A percentile compares a stretch with the other conserved stretches of the same genome.
phyloP scores from a whole-genome alignment of 352 stramenopile genomes.

The Phytophthora boehmeriae region DNA sequence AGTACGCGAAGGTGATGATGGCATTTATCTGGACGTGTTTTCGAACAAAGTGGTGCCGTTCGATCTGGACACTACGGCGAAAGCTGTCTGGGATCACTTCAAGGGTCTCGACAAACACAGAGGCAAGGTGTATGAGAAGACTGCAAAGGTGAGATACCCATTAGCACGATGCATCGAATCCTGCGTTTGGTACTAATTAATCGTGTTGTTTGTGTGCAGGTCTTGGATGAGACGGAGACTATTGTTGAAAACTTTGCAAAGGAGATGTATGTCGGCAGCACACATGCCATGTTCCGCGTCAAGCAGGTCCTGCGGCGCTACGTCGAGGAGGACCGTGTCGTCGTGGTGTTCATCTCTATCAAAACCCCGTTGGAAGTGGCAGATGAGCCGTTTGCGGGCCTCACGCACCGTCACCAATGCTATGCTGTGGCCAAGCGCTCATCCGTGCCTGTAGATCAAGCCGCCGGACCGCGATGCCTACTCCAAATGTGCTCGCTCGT shows the following conservation, averaged over 20 bases:
- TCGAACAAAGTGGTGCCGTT: conserved; percentile 52
- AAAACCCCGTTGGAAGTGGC: conserved; percentile 38
- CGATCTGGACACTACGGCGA: conserved; percentile 32
- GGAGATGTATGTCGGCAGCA: conserved; percentile 41
- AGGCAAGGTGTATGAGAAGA: conserved; percentile 40
- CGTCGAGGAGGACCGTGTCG: conserved; percentile 35
- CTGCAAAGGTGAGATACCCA: conserved; percentile 26
- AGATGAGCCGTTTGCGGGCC: conserved; percentile 34
- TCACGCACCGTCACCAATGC: conserved; percentile 39
- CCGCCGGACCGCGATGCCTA: conserved; percentile 36
- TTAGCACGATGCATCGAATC: background rate
- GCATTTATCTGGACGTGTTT: conserved; percentile 46
- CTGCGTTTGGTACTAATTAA: conserved; percentile 1
- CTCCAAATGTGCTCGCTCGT: conserved; percentile 56
- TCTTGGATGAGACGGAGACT: conserved; percentile 38
- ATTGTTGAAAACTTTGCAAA: conserved; percentile 50
- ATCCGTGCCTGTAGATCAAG: conserved; percentile 21
- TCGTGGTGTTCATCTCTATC: conserved; percentile 42
- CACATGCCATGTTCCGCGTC: conserved; percentile 41
- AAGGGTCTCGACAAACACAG: conserved; percentile 39
- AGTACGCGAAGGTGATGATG: conserved; percentile 33
- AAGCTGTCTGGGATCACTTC: conserved; percentile 45
- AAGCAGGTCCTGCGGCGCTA: conserved; percentile 43
- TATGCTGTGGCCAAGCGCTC: conserved; percentile 40
- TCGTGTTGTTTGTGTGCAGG: conserved; percentile 8